These are phyloP conservation scores for Phytophthora capsici DNA, from an alignment of 352 stramenopile species.

Conservation along the genomic window DNA sequence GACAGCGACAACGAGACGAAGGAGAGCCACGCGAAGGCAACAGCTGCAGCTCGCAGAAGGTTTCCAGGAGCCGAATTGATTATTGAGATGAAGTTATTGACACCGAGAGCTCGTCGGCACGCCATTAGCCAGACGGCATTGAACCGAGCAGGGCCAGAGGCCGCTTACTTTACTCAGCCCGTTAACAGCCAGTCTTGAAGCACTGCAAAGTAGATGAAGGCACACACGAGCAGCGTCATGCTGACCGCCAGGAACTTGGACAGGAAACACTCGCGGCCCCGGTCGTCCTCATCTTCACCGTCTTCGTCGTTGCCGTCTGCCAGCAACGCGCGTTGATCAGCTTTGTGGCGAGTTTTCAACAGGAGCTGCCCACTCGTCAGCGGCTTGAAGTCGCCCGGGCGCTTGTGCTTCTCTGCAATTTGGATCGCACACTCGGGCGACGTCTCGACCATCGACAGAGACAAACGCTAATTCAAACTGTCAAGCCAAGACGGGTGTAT, in stretches of 20 bases:
- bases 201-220: constrained; percentile 60
- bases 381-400: constrained; percentile 18
- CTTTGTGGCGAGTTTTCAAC: constrained; percentile 21
- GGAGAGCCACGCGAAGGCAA: constrained; percentile 13
- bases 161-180: constrained; percentile 11
- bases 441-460: constrained; percentile 13
- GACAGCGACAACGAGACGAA: constrained; percentile 20
- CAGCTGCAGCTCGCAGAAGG: constrained; percentile 27
- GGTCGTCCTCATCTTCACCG: constrained; percentile 14
- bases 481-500: background rate
- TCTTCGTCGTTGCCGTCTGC: constrained; percentile 14
- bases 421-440: constrained; percentile 22
- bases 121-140: constrained; percentile 18
- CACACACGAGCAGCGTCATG: constrained; percentile 43
- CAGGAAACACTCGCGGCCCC: constrained; percentile 47
- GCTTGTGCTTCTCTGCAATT: constrained; percentile 16
- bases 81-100: constrained; percentile 28
- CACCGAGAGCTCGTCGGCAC: constrained; percentile 12
- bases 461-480: background rate
- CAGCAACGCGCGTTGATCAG: constrained; percentile 14
- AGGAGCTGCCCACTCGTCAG: constrained; percentile 35
- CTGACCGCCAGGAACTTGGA: constrained; percentile 52
- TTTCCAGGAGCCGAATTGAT: constrained; percentile 20
- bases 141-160: background rate
- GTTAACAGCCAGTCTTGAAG: constrained; percentile 18